Base-by-base conservation (phyloP, 192 early-diverging fungal species). In the Umbelopsis isabellina region DNA sequence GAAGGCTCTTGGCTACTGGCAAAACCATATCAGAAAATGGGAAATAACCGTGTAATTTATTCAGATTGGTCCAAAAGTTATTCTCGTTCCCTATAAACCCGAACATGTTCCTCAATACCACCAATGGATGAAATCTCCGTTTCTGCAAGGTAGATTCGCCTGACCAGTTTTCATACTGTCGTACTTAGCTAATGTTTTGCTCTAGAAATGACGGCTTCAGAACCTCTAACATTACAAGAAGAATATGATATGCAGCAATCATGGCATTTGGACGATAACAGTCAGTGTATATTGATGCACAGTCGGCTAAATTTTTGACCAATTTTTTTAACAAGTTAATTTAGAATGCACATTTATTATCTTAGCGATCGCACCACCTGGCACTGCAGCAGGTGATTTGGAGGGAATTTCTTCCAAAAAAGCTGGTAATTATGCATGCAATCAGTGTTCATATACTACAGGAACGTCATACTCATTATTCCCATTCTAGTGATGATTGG, bases 231-330 rank as follows among this genome's bases (percentile, higher is more conserved):
- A 6, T 76, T 99, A 21, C 91, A 95, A 12, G 95, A 98, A 84
- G 97, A 99, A 69, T 97, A 93, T 66, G 93, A 81, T 23, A 99
- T 99, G 97, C 95, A 97, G 69, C 79, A 85, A 74, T 88, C 91
- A 0, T 99, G 97, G 97, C 84, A 86, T 52, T 75, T 80, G 11
- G 97, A 99, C 72, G 85, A 88, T 23, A 85, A 95, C 45, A 97
- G 86, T 90, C 79, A 48, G 79, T 66, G 23, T 37, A 41, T 12
- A 4, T 46, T 45, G 1, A 21, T 23, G 1, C 5, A 22, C 45
- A 47, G 2, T 33, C 35, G 49, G 2, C 18, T 11, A 47, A 18
- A 27, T 33, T 21, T 16, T 16, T 72, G 15, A 30, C 10, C 53
- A 47, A 46, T 2, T 44, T 22, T 13, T 35, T 2, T 49, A 52